Evolutionary conservation across 1,284 basidiomycete species (phyloP).

Genomic region (Pholiota adiposa): DNA sequence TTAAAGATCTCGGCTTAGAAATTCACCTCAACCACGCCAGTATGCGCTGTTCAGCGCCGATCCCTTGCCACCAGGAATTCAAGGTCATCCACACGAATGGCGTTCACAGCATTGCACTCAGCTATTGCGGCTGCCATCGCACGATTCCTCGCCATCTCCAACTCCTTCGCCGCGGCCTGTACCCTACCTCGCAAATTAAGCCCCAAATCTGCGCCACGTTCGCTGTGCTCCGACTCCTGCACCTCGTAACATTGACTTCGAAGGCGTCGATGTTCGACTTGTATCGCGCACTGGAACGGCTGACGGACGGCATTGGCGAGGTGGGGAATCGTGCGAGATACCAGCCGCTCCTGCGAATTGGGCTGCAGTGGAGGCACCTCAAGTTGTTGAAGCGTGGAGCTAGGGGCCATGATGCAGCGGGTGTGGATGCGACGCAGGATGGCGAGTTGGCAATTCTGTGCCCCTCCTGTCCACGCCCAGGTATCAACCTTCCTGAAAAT

Average conservation of each 20-base stretch:
- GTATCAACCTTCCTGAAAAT: conserved; percentile 24
- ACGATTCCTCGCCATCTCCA: background rate
- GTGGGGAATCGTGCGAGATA: conserved; percentile 17
- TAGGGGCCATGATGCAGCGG: background rate
- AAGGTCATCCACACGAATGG: conserved; percentile 21
- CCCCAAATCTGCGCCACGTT: background rate
- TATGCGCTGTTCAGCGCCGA: background rate
- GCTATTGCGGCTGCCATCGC: background rate
- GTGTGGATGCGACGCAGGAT: background rate
- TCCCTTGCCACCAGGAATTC: background rate
- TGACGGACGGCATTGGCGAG: conserved; percentile 8
- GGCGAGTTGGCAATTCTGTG: conserved; percentile 25
- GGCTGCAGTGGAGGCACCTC: conserved; percentile 8
- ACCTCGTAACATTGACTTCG: conserved; percentile 4
- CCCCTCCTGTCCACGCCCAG: conserved; percentile 30
- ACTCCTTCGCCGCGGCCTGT: background rate
- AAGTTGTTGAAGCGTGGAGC: background rate
- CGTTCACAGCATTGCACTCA: conserved; percentile 15
- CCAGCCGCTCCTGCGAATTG: conserved; percentile 21
- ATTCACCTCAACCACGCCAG: background rate
- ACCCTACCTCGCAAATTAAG: background rate
- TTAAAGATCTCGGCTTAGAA: background rate
- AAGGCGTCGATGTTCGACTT: conserved; percentile 16
- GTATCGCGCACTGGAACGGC: conserved; percentile 12
- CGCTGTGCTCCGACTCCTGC: background rate